These are phyloP conservation scores for Escallonia rubra DNA, from an alignment of 129 eudicot genomes.

Conservation along the genomic window DNA sequence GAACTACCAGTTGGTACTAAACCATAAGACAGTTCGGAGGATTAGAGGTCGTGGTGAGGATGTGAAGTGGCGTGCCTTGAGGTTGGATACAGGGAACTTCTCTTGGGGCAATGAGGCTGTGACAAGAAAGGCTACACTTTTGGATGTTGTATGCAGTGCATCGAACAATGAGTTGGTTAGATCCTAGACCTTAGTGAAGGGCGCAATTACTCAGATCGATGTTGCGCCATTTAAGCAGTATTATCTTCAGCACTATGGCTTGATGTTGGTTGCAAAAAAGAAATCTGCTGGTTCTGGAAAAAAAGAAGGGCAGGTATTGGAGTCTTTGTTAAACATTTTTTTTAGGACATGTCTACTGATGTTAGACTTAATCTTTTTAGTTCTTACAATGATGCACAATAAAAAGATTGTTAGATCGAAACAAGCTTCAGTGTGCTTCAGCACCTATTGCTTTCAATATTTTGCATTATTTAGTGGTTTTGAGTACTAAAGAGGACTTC, in stretches of 20 bases:
- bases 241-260: conserved; percentile 54
- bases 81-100: conserved; percentile 53
- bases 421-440: no score
- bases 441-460: no score
- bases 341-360: no score
- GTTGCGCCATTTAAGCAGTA: conserved; percentile 57
- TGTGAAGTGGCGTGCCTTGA: conserved; percentile 55
- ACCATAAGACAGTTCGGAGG: conserved; percentile 51
- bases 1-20: not conserved
- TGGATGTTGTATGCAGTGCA: conserved; percentile 52
- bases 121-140: conserved; percentile 50
- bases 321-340: no score
- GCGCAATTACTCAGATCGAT: conserved; percentile 56
- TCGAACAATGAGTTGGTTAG: conserved; percentile 44
- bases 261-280: no score
- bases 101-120: conserved; percentile 66
- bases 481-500: no score
- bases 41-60: conserved; percentile 47
- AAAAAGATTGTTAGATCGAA: no score
- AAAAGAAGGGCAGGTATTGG: no score
- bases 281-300: no score
- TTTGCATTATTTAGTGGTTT: no score
- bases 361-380: no score
- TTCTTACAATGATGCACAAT: no score
- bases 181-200: conserved; percentile 45